Evolutionary conservation across 805 yeast species (phyloP).

Genomic region (Komagataella populi): DNA sequence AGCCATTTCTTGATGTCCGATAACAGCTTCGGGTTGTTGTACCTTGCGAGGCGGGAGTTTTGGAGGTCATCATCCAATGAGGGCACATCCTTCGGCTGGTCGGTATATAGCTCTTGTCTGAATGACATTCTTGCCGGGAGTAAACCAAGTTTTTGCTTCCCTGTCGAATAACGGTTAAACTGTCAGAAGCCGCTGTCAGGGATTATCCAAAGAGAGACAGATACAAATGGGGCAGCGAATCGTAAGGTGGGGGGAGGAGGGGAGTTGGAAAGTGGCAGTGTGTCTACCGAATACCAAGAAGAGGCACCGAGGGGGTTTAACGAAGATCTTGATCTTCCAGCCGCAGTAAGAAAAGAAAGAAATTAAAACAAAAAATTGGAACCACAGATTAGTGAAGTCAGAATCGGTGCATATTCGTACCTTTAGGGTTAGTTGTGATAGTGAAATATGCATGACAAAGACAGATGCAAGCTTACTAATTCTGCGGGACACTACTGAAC

Average conservation of each 20-base stretch:
- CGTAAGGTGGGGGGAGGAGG: too few relatives aligned
- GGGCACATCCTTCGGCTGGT: conserved; percentile 22
- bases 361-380: neutral
- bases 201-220: neutral
- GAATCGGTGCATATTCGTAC: neutral
- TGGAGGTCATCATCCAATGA: conserved; percentile 53
- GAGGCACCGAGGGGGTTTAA: neutral
- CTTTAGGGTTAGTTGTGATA: neutral
- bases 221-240: too few relatives aligned
- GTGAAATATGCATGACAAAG: neutral
- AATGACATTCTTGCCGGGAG: neutral
- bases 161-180: neutral
- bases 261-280: neutral
- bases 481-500: too few relatives aligned
- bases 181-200: neutral
- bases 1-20: conserved; percentile 39
- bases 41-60: conserved; percentile 37
- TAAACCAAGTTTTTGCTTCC: neutral
- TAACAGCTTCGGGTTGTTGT: conserved; percentile 19
- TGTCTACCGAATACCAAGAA: neutral
- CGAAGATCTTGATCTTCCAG: neutral
- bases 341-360: neutral
- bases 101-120: neutral
- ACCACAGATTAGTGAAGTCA: neutral
- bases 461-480: neutral